Base-by-base conservation (phyloP, 352 stramenopile genomes). In the Globisporangium irregulare region DNA sequence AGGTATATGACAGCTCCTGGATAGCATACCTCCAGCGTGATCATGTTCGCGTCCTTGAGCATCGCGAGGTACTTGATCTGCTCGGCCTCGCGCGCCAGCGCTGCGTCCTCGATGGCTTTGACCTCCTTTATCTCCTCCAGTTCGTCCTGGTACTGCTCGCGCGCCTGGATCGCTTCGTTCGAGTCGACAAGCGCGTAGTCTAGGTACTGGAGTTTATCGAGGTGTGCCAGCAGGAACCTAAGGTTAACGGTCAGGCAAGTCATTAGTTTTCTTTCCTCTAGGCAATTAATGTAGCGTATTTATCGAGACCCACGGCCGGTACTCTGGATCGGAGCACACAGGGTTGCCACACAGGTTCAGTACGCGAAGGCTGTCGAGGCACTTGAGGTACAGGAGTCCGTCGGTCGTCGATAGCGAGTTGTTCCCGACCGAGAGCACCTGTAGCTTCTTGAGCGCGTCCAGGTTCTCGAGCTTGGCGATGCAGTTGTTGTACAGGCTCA, bases 401-500 rank as follows among this genome's bases (percentile, higher is more conserved):
- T 97, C 88, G 1, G 87, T 91, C 7, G 76, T 89, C 4, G 77
- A 70, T 24, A 98, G 82, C 9, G 82, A 77, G 67, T 98, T 98
- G 75, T 97, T 98, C 27, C 93, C 94, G 29, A 98, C 80, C 2
- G 88, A 97, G 2, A 98, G 80, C 50, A 96, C 96, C 75, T 98
- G 89, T 0, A 98, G 82, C 25, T 89, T 76, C 70, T 86, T 89
- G 66, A 96, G 94, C n/a, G 77, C 70, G 25, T 98, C 91, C 24
- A 98, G 74, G 62, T 94, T 96, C 67, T 98, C 89, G 55, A 98
- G 76, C 61, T 95, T 94, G n/a, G 77, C 50, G 68, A 98, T 98
- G 69, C 89, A 88, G 73, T 98, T 98, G 72, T 95, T 97, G 77
- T 96, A 98, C 2, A 98, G 76, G 62, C 82, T 97, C 24, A 98